These are phyloP conservation scores for Kickxella alabastrina DNA, from an alignment of 192 early-diverging fungal species.

Conservation along the genomic window DNA sequence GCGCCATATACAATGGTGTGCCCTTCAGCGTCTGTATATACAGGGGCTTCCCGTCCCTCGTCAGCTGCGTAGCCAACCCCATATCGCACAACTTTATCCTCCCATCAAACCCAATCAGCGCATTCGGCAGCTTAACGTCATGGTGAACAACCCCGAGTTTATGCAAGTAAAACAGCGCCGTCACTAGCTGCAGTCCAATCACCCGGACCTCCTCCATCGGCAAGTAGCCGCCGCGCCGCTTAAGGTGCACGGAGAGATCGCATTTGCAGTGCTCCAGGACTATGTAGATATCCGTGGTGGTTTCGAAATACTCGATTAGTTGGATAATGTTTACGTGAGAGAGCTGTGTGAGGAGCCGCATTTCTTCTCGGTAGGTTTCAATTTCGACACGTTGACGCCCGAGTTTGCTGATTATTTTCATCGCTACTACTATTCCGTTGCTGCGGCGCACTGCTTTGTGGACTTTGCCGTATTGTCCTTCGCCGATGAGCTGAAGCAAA, in stretches of 20 bases:
- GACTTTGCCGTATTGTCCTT: conserved; percentile 54
- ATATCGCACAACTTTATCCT: conserved; percentile 53
- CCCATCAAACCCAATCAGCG: conserved; percentile 61
- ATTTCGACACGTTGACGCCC: conserved; percentile 39
- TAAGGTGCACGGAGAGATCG: conserved; percentile 43
- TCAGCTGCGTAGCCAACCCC: conserved; percentile 52
- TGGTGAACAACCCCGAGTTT: conserved; percentile 66
- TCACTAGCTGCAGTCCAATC: conserved; percentile 54
- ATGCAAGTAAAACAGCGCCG: conserved; percentile 62
- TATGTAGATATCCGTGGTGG: conserved; percentile 45
- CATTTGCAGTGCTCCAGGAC: conserved; percentile 52
- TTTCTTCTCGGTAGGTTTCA: conserved; percentile 50
- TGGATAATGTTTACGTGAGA: conserved; percentile 49
- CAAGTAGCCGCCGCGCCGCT: conserved; percentile 36
- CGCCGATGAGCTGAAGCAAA: conserved; percentile 48
- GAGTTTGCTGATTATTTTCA: conserved; percentile 50
- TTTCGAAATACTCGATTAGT: conserved; percentile 52
- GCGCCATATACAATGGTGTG: conserved; percentile 48
- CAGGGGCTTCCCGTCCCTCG: conserved; percentile 30
- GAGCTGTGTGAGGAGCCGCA: conserved; percentile 46
- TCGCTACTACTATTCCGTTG: conserved; percentile 35
- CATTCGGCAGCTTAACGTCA: conserved; percentile 66
- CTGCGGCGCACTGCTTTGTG: conserved; percentile 41
- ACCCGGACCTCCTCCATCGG: conserved; percentile 38
- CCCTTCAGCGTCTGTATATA: conserved; percentile 48